Percentiles rank a stretch among this genome's conserved stretches.
Conservation (phyloP, 73 alveolate species). For the Paramecium octaurelia region DNA sequence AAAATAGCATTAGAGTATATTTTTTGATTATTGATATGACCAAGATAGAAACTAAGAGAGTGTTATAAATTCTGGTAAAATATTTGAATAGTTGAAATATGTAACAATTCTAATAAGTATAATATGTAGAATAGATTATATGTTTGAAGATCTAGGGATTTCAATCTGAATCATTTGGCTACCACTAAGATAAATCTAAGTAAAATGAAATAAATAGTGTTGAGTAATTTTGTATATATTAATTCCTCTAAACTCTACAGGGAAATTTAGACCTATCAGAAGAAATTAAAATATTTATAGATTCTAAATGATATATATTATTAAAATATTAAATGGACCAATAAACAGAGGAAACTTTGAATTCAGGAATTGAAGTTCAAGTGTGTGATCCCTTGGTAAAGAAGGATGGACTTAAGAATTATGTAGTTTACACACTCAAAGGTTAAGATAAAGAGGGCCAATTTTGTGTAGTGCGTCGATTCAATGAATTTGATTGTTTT, state of each 20-base stretch:
- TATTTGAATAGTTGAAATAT: too few species aligned
- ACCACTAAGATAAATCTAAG: too few species aligned
- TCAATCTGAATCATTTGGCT: too few species aligned
- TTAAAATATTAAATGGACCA: background rate
- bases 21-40: too few species aligned
- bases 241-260: background rate
- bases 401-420: slow-evolving; percentile 55
- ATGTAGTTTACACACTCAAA: slow-evolving; percentile 55
- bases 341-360: background rate
- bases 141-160: too few species aligned
- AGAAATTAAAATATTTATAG: background rate
- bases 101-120: too few species aligned
- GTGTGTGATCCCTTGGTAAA: slow-evolving; percentile 33
- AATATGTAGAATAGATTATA: too few species aligned
- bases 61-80: too few species aligned
- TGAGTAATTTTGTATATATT: too few species aligned
- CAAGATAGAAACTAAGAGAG: too few species aligned
- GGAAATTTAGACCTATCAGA: background rate
- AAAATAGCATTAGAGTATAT: too few species aligned
- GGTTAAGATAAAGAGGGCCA: slow-evolving; percentile 53
- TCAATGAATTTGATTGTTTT: slow-evolving; percentile 58
- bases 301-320: background rate
- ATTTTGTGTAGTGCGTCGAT: slow-evolving; percentile 45
- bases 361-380: background rate
- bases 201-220: too few species aligned